These are phyloP conservation scores for Austroboletus festivus DNA, from an alignment of 768 basidiomycete genomes.

Conservation along the genomic window DNA sequence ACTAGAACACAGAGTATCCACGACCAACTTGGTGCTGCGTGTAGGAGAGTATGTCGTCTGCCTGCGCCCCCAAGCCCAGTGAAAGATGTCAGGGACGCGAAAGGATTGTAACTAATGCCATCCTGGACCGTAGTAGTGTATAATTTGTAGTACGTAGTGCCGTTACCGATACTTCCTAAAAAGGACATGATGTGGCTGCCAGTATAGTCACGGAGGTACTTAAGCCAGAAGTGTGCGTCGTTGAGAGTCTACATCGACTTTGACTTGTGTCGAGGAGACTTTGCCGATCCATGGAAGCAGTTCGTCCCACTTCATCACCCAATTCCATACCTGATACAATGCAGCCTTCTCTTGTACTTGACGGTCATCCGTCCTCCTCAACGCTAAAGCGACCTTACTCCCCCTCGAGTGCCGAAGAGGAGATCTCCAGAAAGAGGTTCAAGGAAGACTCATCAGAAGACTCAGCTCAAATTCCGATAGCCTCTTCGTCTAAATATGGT, in stretches of 20 bases:
- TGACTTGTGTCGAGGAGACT: constrained; percentile 15
- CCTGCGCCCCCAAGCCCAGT: constrained; percentile 36
- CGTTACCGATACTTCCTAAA: constrained; percentile 19
- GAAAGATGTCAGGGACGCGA: constrained; percentile 2
- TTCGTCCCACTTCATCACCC: not conserved
- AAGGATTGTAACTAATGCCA: not conserved
- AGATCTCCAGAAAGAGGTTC: constrained; percentile 56
- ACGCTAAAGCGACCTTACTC: constrained; percentile 62
- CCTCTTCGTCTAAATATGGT: constrained; percentile 21
- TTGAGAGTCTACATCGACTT: constrained; percentile 18
- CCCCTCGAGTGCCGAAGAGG: constrained; percentile 43
- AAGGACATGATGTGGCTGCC: constrained; percentile 25
- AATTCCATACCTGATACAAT: not conserved
- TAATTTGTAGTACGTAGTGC: not conserved
- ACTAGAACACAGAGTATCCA: constrained; percentile 52
- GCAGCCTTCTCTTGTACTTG: constrained; percentile 8
- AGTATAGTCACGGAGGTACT: constrained; percentile 17
- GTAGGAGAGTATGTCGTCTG: constrained; percentile 44
- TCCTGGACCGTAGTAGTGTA: not conserved
- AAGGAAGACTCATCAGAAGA: constrained; percentile 43
- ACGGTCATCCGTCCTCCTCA: constrained; percentile 16
- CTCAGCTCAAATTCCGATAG: constrained; percentile 7
- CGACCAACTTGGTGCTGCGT: constrained; percentile 44
- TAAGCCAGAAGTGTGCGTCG: constrained; percentile 21
- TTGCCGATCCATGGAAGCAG: constrained; percentile 17